Evolutionary conservation across 108 stramenopile genomes (phyloP).

Genomic region (Discostella stelligeroides): DNA sequence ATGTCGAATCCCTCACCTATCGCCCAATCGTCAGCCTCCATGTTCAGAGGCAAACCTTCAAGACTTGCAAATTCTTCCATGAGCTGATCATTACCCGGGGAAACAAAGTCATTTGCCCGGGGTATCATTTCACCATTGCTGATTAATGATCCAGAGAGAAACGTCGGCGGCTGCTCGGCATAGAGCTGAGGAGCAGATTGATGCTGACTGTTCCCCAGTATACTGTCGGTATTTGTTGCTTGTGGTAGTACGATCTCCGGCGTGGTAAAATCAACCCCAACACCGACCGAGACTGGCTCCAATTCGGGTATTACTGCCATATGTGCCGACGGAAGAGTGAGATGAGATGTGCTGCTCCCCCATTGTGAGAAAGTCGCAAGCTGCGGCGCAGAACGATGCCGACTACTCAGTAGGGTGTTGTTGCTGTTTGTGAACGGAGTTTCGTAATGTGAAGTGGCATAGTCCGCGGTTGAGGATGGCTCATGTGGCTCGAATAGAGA

Average conservation of each 20-base stretch:
- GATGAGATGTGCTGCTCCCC: background rate
- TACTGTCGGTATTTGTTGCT: too few relatives aligned
- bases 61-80: conserved; percentile 15
- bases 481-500: conserved; percentile 12
- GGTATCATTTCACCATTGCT: conserved; percentile 29
- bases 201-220: too few relatives aligned
- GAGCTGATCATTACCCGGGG: conserved; percentile 16
- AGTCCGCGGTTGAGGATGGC: background rate
- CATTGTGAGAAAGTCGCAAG: background rate
- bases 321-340: background rate
- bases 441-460: background rate
- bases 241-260: background rate
- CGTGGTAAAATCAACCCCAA: background rate
- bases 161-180: background rate
- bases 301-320: conserved; percentile 4
- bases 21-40: conserved; percentile 45
- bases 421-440: conserved; percentile 2
- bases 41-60: conserved; percentile 29
- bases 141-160: conserved; percentile 10
- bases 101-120: conserved; percentile 19
- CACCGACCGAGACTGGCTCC: too few relatives aligned
- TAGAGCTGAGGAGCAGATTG: conserved; percentile 3
- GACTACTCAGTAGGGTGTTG: conserved; percentile 1
- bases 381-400: conserved; percentile 40
- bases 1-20: conserved; percentile 42